Evolutionary conservation across 2,329 filamentous ascomycete species (phyloP).

Genomic region (Amesomyces nigricolor): DNA sequence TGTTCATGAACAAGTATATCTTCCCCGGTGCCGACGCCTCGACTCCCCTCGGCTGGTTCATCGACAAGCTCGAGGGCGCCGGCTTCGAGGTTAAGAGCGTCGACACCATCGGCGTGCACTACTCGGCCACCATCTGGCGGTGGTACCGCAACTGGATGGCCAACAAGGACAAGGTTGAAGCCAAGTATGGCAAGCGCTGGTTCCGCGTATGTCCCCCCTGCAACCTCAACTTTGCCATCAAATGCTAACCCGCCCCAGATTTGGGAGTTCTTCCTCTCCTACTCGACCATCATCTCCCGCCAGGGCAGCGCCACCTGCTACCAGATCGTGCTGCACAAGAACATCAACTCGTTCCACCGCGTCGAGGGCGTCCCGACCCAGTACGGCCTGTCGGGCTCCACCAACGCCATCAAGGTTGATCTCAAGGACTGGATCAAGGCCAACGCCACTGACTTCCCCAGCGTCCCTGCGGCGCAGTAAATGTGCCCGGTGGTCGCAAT

Average conservation of each 20-base stretch:
- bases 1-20: constrained; percentile 99
- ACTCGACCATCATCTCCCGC: constrained; percentile 75
- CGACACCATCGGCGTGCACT: constrained; percentile 94
- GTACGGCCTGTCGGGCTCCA: constrained; percentile 61
- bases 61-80: constrained; percentile 77
- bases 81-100: constrained; percentile 88
- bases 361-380: constrained; percentile 67
- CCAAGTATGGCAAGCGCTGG: constrained; percentile 94
- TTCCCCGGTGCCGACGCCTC: constrained; percentile 97
- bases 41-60: constrained; percentile 82
- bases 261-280: constrained; percentile 88
- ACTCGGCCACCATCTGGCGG: constrained; percentile 91
- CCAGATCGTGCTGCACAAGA: constrained; percentile 84
- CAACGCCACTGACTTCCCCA: constrained; percentile 31
- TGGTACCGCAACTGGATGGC: constrained; percentile 99
- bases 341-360: constrained; percentile 81
- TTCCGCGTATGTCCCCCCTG: constrained; percentile 66
- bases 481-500: not conserved
- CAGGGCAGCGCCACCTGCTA: constrained; percentile 81
- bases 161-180: constrained; percentile 86
- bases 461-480: constrained; percentile 27
- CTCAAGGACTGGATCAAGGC: constrained; percentile 31
- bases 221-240: not conserved
- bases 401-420: constrained; percentile 34
- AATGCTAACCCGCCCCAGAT: constrained; percentile 50